Evolutionary conservation across 2,329 filamentous ascomycete genomes (phyloP).

Genomic region (Phialophora tarda): DNA sequence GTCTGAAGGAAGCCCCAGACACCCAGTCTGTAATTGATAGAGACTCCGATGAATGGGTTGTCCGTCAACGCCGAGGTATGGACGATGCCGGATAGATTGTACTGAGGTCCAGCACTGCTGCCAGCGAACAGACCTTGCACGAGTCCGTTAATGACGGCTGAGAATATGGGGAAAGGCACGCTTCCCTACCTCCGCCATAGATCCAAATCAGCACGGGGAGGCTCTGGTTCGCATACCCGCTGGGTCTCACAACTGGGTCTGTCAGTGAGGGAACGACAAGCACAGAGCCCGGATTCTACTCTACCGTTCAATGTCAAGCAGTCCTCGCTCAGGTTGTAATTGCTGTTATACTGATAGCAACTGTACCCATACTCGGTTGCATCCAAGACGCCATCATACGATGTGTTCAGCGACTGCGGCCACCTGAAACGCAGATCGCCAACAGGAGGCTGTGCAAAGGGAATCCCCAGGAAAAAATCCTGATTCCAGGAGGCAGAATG

Average conservation of each 20-base stretch:
- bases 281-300: too few species aligned
- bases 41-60: background rate
- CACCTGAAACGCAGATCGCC: background rate
- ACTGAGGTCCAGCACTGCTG: background rate
- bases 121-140: background rate
- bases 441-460: background rate
- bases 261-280: background rate
- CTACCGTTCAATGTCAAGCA: conserved; percentile 1
- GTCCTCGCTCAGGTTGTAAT: conserved; percentile 7
- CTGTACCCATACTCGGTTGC: background rate
- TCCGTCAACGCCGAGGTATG: background rate
- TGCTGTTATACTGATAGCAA: background rate
- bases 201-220: background rate
- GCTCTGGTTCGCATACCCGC: background rate
- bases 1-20: background rate
- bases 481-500: background rate
- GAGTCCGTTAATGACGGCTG: background rate
- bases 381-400: background rate
- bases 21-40: background rate
- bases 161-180: background rate
- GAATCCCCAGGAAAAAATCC: background rate
- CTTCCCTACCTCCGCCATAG: background rate
- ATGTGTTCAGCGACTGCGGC: background rate
- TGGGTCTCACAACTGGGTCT: background rate
- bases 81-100: background rate